Percentiles rank a stretch among this genome's conserved stretches.
These are phyloP conservation scores for Vitis hybrid DNA, from an alignment of 177 flowering plant genomes.

Conservation along the genomic window DNA sequence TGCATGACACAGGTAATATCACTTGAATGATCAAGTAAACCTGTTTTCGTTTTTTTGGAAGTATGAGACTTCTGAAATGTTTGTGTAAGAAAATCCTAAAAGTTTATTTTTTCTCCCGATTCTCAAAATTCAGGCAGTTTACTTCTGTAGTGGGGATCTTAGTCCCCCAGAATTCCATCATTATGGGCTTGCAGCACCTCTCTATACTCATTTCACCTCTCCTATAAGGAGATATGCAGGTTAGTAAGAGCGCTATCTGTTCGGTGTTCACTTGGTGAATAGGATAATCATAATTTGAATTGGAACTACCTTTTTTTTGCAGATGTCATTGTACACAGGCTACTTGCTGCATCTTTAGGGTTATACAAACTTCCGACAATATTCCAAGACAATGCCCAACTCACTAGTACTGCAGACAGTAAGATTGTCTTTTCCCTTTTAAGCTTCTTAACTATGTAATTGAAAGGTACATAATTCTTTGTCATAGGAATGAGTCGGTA, in stretches of 20 bases:
- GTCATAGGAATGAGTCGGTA: neutral
- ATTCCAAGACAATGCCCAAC: constrained; percentile 84
- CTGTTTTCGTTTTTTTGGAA: neutral
- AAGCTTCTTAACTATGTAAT: neutral
- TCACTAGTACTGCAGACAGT: constrained; percentile 91
- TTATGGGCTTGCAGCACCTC: constrained; percentile 92
- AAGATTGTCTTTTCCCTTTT: constrained; percentile 28
- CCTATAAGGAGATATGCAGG: constrained; percentile 99
- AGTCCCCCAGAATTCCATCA: constrained; percentile 86
- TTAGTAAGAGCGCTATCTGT: constrained; percentile 18
- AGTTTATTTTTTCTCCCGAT: constrained; percentile 5
- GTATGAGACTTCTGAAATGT: neutral
- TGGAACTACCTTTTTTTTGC: constrained; percentile 24
- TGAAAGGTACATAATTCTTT: neutral
- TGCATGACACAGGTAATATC: constrained; percentile 95
- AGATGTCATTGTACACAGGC: constrained; percentile 96
- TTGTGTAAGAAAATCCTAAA: neutral
- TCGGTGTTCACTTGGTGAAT: neutral
- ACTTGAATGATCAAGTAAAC: neutral
- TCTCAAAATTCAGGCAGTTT: constrained; percentile 71
- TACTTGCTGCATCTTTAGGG: constrained; percentile 95
- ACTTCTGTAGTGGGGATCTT: constrained; percentile 98
- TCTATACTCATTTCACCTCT: constrained; percentile 98
- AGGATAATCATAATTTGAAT: neutral
- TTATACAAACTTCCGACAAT: constrained; percentile 76